Evolutionary conservation across 2,329 filamentous ascomycete species (phyloP), one percentile per base, ranked within the genome.

Genomic region (Beauveria australis): DNA sequence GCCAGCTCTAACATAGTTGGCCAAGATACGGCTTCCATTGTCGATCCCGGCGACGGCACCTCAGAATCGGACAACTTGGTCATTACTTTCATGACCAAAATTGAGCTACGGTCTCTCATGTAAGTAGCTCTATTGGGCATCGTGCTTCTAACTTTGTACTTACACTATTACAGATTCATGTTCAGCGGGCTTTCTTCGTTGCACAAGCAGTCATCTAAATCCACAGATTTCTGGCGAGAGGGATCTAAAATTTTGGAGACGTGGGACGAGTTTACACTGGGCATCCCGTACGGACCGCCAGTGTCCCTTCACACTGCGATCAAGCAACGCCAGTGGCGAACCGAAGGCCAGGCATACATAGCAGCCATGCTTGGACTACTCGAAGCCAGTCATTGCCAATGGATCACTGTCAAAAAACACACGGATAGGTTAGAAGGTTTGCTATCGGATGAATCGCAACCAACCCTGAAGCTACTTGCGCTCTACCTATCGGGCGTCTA

Each of bases 401-500:
- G 88, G 86, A 74, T 79, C 12, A 78, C 79, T 48, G 88, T 89
- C 4, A 81, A 78, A 66, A 75, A 83, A 61, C 81, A 79, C 60
- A 72, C 90, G 19, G 74, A 78, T 14, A 78, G 80, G 49, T 74
- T 89, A 14, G 77, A 81, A 56, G 72, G 69, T 57, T 74, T 79
- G 40, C 71, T 77, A 53, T 70, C 69, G 49, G 72, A 73, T 37
- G 72, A 70, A 63, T 75, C 67, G 63, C 77, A 76, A 69, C 75
- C 69, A 64, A 78, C 77, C 2, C 62, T 76, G 22, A 67, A 67
- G 37, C 51, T 84, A 40, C 78, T 89, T 49, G 78, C 83, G 7
- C 76, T 83, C 48, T 97, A 97, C 72, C 83, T 96, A 19, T 78
- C 81, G 1, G 92, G 89, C 0, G 82, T 89, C 8, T 88, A 91